Conservation (phyloP, 306 rosid genomes). For the Trifolium repens region DNA sequence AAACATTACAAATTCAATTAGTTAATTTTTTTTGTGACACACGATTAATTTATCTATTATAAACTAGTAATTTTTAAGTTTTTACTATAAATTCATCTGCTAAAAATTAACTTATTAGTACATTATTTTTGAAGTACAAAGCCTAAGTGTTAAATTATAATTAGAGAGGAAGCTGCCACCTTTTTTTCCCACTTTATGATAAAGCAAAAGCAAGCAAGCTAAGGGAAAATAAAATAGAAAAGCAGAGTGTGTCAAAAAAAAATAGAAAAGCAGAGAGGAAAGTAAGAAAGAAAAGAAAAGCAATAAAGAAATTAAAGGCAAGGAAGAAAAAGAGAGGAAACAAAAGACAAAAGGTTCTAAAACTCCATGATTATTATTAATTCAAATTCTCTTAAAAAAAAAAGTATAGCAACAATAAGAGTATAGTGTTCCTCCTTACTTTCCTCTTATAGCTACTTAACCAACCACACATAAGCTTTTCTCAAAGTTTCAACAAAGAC, state of each 20-base stretch:
- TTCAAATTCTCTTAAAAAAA: slow-evolving; percentile 59
- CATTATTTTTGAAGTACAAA: no score
- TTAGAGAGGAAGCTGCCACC: slow-evolving; percentile 63
- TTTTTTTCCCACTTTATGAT: slow-evolving; percentile 91
- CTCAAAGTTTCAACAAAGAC: slow-evolving; percentile 64
- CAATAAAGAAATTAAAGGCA: slow-evolving; percentile 56
- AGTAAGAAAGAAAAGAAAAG: slow-evolving; percentile 51
- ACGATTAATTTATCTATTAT: no score
- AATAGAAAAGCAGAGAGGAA: slow-evolving; percentile 52
- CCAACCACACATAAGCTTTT: slow-evolving; percentile 52
- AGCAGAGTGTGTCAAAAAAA: slow-evolving; percentile 45
- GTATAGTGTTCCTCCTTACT: slow-evolving; percentile 37
- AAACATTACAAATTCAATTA: no score
- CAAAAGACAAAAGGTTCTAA: slow-evolving; percentile 58
- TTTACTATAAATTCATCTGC: no score
- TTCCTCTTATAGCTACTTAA: slow-evolving; percentile 54
- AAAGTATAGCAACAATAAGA: slow-evolving; percentile 23
- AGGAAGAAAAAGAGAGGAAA: slow-evolving; percentile 33
- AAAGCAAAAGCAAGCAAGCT: slow-evolving; percentile 72
- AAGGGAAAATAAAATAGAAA: slow-evolving; percentile 45
- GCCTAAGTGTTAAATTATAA: slow-evolving; percentile 41
- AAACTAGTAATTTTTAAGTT: no score
- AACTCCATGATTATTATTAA: slow-evolving; percentile 69
- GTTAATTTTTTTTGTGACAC: no score
- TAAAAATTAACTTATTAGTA: no score